Evolutionary conservation across 2,329 filamentous ascomycete genomes (phyloP).

Genomic region (Apiospora hydei): DNA sequence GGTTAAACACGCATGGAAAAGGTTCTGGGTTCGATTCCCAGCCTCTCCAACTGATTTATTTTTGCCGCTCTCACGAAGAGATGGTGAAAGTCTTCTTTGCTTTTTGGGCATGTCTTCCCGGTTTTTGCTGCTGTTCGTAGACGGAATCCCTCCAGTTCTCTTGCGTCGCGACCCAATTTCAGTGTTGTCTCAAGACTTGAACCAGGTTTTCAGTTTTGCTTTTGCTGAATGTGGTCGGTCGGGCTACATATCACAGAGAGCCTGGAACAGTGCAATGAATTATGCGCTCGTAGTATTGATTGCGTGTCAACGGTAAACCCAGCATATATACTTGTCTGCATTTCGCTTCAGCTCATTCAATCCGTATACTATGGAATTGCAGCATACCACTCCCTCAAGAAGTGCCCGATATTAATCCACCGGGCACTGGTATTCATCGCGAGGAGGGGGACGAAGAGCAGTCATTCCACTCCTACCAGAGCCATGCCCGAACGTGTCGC

Average conservation of each 20-base stretch:
- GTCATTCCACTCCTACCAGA: no score
- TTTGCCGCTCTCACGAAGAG: background rate
- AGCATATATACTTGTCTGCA: background rate
- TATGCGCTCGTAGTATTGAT: background rate
- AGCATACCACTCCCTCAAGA: no score
- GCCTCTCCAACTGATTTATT: constrained; percentile 13
- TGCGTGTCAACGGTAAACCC: no score
- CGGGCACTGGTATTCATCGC: no score
- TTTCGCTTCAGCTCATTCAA: background rate
- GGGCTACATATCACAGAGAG: background rate
- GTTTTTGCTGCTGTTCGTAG: background rate
- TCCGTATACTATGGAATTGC: background rate
- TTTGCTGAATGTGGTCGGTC: background rate
- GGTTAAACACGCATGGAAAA: background rate
- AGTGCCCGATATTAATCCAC: no score
- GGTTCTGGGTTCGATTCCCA: constrained; percentile 25
- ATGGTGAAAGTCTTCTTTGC: background rate
- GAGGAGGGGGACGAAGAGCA: no score
- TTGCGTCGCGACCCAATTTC: no score
- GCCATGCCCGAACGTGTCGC: no score
- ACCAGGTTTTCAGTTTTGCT: background rate
- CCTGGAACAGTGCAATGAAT: background rate
- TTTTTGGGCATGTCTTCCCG: background rate
- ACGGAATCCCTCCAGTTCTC: background rate
- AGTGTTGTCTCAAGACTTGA: no score